Base-by-base conservation (phyloP, 768 basidiomycete species). In the Hemileccinum rubropunctum region DNA sequence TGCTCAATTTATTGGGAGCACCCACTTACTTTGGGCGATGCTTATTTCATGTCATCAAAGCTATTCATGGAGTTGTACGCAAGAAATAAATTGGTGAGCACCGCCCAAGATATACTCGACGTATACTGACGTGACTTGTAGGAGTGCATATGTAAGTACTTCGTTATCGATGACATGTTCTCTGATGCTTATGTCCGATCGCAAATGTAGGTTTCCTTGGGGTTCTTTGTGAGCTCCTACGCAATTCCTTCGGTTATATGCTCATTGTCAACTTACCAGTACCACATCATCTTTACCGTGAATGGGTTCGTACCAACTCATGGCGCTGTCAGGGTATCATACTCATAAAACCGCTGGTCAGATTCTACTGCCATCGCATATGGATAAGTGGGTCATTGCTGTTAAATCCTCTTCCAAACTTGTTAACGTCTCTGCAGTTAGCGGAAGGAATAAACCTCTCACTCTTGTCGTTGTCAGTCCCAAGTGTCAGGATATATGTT, bases 361-460 rank as follows among this genome's bases (percentile, higher is more conserved):
- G 58, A 21, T 58, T 58, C 35, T 58, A 58, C 28, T 58, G 52
- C 15, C 27, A 11, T 43, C 57, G 56, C 2, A 33, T 51, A 45
- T 58, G 57, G 57, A 50, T 41, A 8, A 54, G 57, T 58, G 21
- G 43, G 56, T 46, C 20, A 3, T 27, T 34, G 3, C 15, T 5
- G 3, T 33, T 13, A 14, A 15, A 20, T 26, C 34, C 1, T 13
- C 11, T 4, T 10, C 33, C 13, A 4, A 39, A 11, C 3, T 13
- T 4, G 28, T 0, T 45, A 4, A 39, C 15, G 6, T 20, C 18
- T 37, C 28, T 14, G n/a, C 17, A 59, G 58, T 59, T 14, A 59
- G 58, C 13, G 53, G 46, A 26, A 56, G 50, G 9, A 59, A 59
- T 14, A 59, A 52, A 20, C 11, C 1, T 15, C 3, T 59, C 4